phyloP scores from a whole-genome alignment of 2,329 filamentous ascomycete species.

The Colletotrichum caudatum region DNA sequence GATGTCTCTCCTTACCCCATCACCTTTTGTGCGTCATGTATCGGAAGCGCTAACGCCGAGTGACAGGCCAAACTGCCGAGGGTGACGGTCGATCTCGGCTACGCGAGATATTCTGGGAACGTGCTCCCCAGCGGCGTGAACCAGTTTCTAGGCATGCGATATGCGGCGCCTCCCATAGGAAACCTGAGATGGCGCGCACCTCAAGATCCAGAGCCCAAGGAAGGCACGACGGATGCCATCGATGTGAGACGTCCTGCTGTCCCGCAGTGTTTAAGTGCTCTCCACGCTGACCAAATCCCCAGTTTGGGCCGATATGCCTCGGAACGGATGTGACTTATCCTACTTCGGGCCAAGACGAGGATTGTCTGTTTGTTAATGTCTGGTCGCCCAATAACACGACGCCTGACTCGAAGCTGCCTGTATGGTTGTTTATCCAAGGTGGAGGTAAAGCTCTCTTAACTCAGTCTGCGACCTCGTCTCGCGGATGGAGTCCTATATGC shows the following conservation, averaged over 20 bases:
- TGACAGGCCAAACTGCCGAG: constrained; percentile 33
- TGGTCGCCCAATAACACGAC: constrained; percentile 70
- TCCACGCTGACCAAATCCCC: constrained; percentile 13
- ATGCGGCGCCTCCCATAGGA: constrained; percentile 63
- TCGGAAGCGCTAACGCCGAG: constrained; percentile 9
- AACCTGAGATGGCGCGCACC: constrained; percentile 65
- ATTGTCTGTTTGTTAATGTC: constrained; percentile 77
- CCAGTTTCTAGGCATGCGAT: constrained; percentile 63
- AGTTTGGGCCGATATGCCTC: constrained; percentile 62
- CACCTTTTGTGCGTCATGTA: background rate
- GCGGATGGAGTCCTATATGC: background rate
- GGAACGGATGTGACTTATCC: constrained; percentile 52
- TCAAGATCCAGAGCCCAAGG: constrained; percentile 53
- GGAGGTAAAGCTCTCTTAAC: constrained; percentile 48
- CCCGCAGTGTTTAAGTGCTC: background rate
- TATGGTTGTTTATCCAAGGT: constrained; percentile 71
- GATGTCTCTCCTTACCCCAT: background rate
- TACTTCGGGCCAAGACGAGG: constrained; percentile 59
- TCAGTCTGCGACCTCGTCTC: background rate
- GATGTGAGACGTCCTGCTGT: constrained; percentile 45
- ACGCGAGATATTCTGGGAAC: constrained; percentile 59
- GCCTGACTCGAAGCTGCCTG: constrained; percentile 68
- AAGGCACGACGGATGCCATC: constrained; percentile 52
- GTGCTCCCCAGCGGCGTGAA: constrained; percentile 54
- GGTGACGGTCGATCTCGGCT: constrained; percentile 55